A percentile compares a stretch with the other conserved stretches of the same genome.
Evolutionary conservation across 768 basidiomycete species (phyloP).

Genomic region (Albatrellus ellisii): DNA sequence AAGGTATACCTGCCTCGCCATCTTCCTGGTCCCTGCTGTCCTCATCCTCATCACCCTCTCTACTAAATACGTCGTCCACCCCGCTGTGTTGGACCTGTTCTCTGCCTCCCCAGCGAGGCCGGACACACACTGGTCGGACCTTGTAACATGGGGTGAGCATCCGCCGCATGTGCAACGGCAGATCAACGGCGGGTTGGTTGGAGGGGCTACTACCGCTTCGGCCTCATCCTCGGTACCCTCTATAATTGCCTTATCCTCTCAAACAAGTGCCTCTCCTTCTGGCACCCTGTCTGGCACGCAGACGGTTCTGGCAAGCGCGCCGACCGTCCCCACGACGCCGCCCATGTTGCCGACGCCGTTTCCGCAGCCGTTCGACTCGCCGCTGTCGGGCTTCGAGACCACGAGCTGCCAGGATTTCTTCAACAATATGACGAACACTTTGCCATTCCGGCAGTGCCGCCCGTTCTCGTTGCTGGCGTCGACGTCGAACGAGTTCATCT

Average conservation of each 20-base stretch:
- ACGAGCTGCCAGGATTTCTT: slow-evolving; percentile 58
- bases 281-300: slow-evolving; percentile 17
- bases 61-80: slow-evolving; percentile 38
- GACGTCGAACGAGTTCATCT: slow-evolving; percentile 38
- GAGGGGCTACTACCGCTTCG: not conserved
- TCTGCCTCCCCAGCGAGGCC: slow-evolving; percentile 17
- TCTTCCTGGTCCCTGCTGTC: slow-evolving; percentile 40
- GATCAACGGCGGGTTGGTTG: not conserved
- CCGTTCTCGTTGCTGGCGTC: slow-evolving; percentile 56
- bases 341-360: slow-evolving; percentile 61
- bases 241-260: slow-evolving; percentile 6
- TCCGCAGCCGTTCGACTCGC: slow-evolving; percentile 60
- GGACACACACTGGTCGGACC: not conserved
- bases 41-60: slow-evolving; percentile 42
- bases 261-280: slow-evolving; percentile 11
- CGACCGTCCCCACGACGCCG: slow-evolving; percentile 34
- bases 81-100: slow-evolving; percentile 30
- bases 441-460: slow-evolving; percentile 58
- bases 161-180: slow-evolving; percentile 5
- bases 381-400: slow-evolving; percentile 55
- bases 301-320: slow-evolving; percentile 16
- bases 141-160: slow-evolving; percentile 4
- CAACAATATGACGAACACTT: slow-evolving; percentile 52
- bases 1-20: slow-evolving; percentile 34
- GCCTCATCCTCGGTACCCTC: not conserved